phyloP scores from a whole-genome alignment of 345 rosid genomes.

The Gossypium thurberi region DNA sequence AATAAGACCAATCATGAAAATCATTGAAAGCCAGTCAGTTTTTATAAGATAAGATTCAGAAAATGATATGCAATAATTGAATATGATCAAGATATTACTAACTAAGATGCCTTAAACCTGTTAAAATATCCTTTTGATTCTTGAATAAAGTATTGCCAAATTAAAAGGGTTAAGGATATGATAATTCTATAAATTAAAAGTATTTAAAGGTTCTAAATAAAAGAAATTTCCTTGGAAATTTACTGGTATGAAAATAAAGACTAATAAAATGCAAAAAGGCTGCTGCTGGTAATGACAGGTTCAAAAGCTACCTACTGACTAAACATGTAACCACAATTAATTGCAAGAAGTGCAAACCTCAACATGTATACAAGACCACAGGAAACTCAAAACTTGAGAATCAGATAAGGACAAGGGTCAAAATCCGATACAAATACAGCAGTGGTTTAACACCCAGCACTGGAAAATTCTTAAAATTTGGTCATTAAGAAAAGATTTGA shows the following conservation, averaged over 20 bases:
- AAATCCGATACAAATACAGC: no score
- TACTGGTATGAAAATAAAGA: constrained; percentile 4
- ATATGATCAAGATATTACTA: neutral
- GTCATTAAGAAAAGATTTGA: neutral
- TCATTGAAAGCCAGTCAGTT: neutral
- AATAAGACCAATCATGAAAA: neutral
- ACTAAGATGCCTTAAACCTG: neutral
- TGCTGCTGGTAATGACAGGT: neutral
- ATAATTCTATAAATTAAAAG: neutral
- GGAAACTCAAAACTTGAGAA: neutral
- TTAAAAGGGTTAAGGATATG: neutral
- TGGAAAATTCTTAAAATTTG: neutral
- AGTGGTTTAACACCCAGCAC: no score
- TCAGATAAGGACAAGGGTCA: no score
- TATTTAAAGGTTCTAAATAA: neutral
- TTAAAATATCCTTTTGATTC: neutral
- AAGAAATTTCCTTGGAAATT: neutral
- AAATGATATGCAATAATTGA: neutral
- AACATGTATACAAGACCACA: neutral
- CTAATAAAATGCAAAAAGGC: constrained; percentile 1
- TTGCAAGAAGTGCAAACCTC: neutral
- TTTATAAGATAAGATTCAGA: neutral
- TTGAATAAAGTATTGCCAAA: neutral
- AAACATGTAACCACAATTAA: neutral
- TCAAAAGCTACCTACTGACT: neutral